These are phyloP conservation scores for Globisporangium nagaii DNA, from an alignment of 352 stramenopile species.

Conservation along the genomic window DNA sequence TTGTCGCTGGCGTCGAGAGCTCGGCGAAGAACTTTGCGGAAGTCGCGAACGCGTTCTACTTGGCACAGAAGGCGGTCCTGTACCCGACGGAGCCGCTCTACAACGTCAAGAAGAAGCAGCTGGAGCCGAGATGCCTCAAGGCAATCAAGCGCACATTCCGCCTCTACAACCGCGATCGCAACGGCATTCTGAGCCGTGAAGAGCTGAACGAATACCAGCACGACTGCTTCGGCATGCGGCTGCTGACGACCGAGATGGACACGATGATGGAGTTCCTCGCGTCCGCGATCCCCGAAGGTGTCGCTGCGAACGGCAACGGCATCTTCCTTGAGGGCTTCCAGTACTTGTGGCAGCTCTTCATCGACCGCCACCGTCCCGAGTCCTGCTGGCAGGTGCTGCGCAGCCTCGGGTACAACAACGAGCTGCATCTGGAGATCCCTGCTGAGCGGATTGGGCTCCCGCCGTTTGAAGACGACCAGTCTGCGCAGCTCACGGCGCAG, in stretches of 20 bases:
- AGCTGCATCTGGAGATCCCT: conserved; percentile 73
- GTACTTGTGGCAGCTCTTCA: conserved; percentile 85
- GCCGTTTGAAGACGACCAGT: conserved; percentile 62
- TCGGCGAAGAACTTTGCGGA: conserved; percentile 87
- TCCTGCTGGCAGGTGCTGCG: conserved; percentile 84
- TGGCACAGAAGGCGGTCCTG: conserved; percentile 85
- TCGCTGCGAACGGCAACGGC: conserved; percentile 58
- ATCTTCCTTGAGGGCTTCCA: conserved; percentile 77
- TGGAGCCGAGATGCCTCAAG: conserved; percentile 77
- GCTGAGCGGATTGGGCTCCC: conserved; percentile 50
- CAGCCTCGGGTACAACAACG: conserved; percentile 78
- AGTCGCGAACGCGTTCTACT: conserved; percentile 84
- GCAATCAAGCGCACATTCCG: conserved; percentile 87
- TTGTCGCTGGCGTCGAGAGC: conserved; percentile 79
- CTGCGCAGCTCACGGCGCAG: conserved; percentile 64
- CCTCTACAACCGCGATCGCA: conserved; percentile 78
- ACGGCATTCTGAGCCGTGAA: conserved; percentile 74
- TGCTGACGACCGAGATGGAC: conserved; percentile 80
- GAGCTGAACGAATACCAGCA: conserved; percentile 89
- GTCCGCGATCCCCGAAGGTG: conserved; percentile 53
- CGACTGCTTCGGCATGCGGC: conserved; percentile 79
- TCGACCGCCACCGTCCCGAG: conserved; percentile 85
- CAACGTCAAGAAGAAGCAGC: conserved; percentile 78
- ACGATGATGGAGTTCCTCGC: conserved; percentile 82
- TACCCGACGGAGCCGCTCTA: conserved; percentile 87